phyloP scores from a whole-genome alignment of 176 grass and related monocot species.

The Bonia amplexicaulis region DNA sequence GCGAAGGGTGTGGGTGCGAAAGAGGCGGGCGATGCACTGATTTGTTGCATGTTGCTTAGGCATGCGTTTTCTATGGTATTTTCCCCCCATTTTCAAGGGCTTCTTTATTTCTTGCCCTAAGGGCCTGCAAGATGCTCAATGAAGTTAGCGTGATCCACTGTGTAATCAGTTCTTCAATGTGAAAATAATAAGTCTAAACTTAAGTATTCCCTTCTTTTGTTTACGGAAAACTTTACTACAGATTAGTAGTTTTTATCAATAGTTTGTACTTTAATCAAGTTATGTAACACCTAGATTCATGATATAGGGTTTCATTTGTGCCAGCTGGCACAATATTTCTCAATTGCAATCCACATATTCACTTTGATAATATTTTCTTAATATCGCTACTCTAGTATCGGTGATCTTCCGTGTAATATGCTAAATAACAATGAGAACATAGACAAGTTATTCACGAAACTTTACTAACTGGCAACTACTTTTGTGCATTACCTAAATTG shows the following conservation, averaged over 20 bases:
- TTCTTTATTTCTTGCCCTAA: background rate
- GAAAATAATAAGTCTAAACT: background rate
- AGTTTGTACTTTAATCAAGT: background rate
- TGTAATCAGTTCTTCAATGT: background rate
- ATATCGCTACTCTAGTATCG: background rate
- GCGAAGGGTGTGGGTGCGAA: background rate
- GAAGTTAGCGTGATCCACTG: background rate
- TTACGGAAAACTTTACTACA: background rate
- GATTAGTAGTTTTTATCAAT: background rate
- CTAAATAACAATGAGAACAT: background rate
- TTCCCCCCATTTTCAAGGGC: background rate
- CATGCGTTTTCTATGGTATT: background rate
- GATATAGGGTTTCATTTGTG: background rate
- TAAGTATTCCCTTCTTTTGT: background rate
- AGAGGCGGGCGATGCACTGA: background rate
- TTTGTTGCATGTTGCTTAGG: conserved; percentile 16
- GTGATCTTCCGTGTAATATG: background rate
- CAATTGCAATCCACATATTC: background rate
- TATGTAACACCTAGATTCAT: background rate
- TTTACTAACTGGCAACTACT: background rate
- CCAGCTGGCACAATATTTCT: background rate
- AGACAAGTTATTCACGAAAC: background rate
- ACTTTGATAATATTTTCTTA: conserved; percentile 2
- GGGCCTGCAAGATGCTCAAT: background rate
- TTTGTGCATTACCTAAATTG: background rate